A percentile compares a stretch with the other conserved stretches of the same genome.
phyloP scores from a whole-genome alignment of 1,139 yeast genomes.

The Citeromyces siamensis region DNA sequence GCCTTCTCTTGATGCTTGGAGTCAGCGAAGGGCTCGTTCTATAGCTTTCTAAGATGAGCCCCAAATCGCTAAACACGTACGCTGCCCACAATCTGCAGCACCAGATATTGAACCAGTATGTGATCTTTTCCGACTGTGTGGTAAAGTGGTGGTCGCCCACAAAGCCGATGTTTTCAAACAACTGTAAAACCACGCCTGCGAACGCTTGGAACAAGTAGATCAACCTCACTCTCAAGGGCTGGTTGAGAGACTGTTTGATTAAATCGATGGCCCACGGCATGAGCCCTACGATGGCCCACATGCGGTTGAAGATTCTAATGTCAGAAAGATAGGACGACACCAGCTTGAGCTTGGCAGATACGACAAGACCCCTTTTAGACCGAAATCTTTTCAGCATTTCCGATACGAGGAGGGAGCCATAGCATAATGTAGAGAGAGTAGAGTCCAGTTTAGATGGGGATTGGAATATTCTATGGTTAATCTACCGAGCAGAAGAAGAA shows the following conservation, averaged over 20 bases:
- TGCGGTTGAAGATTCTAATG: conserved; percentile 39
- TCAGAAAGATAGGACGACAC: conserved; percentile 37
- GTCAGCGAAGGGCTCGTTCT: conserved; percentile 23
- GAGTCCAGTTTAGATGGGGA: conserved; percentile 16
- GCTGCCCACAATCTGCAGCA: conserved; percentile 48
- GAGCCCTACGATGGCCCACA: conserved; percentile 37
- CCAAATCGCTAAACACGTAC: conserved; percentile 30
- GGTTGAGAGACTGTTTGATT: conserved; percentile 21
- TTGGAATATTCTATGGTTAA: conserved; percentile 12
- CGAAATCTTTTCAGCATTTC: conserved; percentile 10
- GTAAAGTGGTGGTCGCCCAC: conserved; percentile 43
- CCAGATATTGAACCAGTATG: conserved; percentile 21
- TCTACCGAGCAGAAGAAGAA: too few relatives aligned
- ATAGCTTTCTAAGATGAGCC: conserved; percentile 30
- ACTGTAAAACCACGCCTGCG: conserved; percentile 23
- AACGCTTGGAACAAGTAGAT: conserved; percentile 15
- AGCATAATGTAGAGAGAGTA: conserved; percentile 19
- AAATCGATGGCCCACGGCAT: conserved; percentile 26
- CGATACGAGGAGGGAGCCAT: conserved; percentile 15
- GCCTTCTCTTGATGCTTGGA: conserved; percentile 8
- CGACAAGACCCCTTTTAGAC: conserved; percentile 13
- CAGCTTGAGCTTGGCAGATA: conserved; percentile 27
- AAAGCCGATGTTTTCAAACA: conserved; percentile 48
- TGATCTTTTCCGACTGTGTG: conserved; percentile 24
- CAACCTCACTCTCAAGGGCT: conserved; percentile 11